Evolutionary conservation across 1,139 yeast species (phyloP).

Genomic region (Pichia inconspicua): DNA sequence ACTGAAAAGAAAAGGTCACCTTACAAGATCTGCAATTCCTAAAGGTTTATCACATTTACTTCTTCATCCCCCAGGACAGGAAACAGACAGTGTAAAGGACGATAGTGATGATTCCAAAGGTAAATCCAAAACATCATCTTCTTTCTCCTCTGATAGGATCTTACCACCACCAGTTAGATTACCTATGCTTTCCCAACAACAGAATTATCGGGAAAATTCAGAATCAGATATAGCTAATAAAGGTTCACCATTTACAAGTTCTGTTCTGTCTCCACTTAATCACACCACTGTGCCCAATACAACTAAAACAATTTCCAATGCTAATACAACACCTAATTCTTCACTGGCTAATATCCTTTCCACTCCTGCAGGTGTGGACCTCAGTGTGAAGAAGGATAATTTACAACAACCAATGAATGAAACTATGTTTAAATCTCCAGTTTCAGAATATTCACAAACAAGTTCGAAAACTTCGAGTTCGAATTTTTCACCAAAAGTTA

Average conservation of each 20-base stretch:
- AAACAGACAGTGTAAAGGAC: neutral
- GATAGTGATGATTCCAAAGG: neutral
- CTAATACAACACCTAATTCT: neutral
- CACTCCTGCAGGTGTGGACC: neutral
- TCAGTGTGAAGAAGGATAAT: neutral
- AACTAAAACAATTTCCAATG: neutral
- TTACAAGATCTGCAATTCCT: conserved; percentile 42
- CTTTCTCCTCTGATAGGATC: conserved; percentile 8
- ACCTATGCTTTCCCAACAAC: conserved; percentile 5
- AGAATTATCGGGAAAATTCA: conserved; percentile 1
- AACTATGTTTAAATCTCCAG: neutral
- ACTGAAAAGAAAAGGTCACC: conserved; percentile 36
- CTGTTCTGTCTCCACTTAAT: neutral
- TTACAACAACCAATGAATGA: neutral
- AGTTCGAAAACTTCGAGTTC: conserved; percentile 10
- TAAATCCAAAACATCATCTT: neutral
- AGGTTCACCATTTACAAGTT: neutral
- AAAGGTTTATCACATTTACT: conserved; percentile 41
- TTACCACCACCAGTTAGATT: conserved; percentile 13
- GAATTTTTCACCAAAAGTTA: conserved; percentile 2
- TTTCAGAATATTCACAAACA: neutral
- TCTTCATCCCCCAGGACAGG: conserved; percentile 26
- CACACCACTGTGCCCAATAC: neutral
- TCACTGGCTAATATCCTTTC: neutral
- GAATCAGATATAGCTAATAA: neutral